These are phyloP conservation scores for Pseudocercospora fijiensis DNA, from an alignment of 2,329 filamentous ascomycete genomes.

Conservation along the genomic window DNA sequence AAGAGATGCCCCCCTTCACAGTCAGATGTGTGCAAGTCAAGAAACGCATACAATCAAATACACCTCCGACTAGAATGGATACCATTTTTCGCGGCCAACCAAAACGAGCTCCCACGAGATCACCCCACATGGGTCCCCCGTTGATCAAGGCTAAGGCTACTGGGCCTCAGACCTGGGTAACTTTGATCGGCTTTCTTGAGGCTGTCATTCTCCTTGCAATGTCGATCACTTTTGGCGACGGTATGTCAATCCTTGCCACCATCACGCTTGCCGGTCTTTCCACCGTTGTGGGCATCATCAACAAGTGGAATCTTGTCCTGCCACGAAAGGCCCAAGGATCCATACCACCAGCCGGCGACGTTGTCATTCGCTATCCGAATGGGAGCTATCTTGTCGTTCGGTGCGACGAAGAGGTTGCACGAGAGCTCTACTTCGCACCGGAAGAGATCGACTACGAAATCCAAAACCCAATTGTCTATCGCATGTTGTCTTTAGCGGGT, in stretches of 20 bases:
- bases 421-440: constrained; percentile 54
- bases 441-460: constrained; percentile 51
- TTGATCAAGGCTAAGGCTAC: constrained; percentile 46
- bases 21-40: constrained; percentile 35
- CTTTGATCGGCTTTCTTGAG: constrained; percentile 47
- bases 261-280: constrained; percentile 51
- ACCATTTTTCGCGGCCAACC: constrained; percentile 44
- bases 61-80: constrained; percentile 15
- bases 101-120: constrained; percentile 15
- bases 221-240: constrained; percentile 49
- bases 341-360: constrained; percentile 41
- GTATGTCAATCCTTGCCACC: constrained; percentile 53
- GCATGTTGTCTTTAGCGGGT: constrained; percentile 50
- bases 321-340: constrained; percentile 34
- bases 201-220: constrained; percentile 46
- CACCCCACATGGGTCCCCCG: constrained; percentile 6
- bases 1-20: constrained; percentile 24
- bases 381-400: constrained; percentile 52
- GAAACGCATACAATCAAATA: constrained; percentile 11
- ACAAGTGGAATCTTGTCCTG: constrained; percentile 51
- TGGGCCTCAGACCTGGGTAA: constrained; percentile 49
- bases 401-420: constrained; percentile 51
- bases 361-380: constrained; percentile 53
- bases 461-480: constrained; percentile 43
- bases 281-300: constrained; percentile 50